Evolutionary conservation across 2,329 filamentous ascomycete genomes (phyloP), one percentile per base, ranked within the genome.

Genomic region (Arthrocladium fulminans): DNA sequence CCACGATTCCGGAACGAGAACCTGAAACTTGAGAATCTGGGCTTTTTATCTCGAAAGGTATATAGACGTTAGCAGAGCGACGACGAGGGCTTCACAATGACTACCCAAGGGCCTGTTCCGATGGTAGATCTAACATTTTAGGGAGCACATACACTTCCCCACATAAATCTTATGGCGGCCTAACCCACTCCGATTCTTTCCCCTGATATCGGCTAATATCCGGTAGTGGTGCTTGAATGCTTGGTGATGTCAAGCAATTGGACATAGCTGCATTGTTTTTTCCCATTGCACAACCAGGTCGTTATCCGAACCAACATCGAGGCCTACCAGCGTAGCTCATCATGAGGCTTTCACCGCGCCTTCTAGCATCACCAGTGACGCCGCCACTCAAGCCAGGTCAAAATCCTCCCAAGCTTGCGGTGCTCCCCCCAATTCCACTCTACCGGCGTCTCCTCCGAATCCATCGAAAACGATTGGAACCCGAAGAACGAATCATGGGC

Each of bases 391-490:
- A 45, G 9, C 54, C 57, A 10, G 54, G 57, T 7, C 55, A 52
- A 47, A 42, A 50, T 10, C 30, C 50, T 20, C 54, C 73, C 8
- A 73, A 72, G 29, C 66, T 85, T 63, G 86, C 87, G 34, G 76
- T 96, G 10, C 76, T 96, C 32, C 88, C 89, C 4, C 89, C 89
- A 0, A 84, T 97, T 41, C 87, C 83, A 2, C 77, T 98, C 7
- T 98, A 97, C 71, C 80, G 92, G 51, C 81, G 92, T 29, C 71
- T 98, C 22, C 74, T 98, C 24, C 83, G 92, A 55, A 82, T 86
- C 3, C 92, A 98, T 68, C 80, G 92, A 57, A 87, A 83, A 61
- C 77, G 84, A 59, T 72, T 98, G 8, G 81, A 83, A 0, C 59
- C 68, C 1, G 84, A 95, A 55, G 74, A 79, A 81, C 81, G 92